A percentile compares a stretch with the other conserved stretches of the same genome.
phyloP scores from a whole-genome alignment of 768 basidiomycete genomes.

The Thelephora aurantiotincta region DNA sequence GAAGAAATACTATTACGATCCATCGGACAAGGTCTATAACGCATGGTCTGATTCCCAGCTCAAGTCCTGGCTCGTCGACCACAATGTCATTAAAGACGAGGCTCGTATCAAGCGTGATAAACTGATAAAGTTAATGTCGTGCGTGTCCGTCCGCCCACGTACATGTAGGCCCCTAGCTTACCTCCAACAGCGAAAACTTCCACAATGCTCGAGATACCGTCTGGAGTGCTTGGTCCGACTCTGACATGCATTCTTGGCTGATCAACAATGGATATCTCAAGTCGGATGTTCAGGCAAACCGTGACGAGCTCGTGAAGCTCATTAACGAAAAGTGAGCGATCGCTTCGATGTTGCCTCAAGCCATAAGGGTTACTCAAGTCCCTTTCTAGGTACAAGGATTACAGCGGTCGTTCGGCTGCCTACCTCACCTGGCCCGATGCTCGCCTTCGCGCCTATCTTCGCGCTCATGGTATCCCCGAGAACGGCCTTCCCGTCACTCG shows the following conservation, averaged over 20 bases:
- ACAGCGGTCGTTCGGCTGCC: slow-evolving; percentile 28
- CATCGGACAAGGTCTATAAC: slow-evolving; percentile 35
- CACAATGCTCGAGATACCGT: slow-evolving; percentile 40
- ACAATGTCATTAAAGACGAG: slow-evolving; percentile 59
- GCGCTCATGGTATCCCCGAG: slow-evolving; percentile 63
- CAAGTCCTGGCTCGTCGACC: slow-evolving; percentile 65
- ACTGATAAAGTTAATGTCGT: slow-evolving; percentile 60
- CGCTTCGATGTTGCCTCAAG: background rate
- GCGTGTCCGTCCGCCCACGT: slow-evolving; percentile 12
- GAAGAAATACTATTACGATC: slow-evolving; percentile 65
- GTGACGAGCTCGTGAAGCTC: slow-evolving; percentile 62
- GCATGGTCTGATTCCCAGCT: slow-evolving; percentile 72
- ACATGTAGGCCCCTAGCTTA: background rate
- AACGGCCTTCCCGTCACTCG: slow-evolving; percentile 47
- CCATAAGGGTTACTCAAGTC: slow-evolving; percentile 2
- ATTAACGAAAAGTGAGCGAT: slow-evolving; percentile 52
- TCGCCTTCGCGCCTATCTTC: slow-evolving; percentile 77
- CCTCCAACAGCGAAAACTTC: slow-evolving; percentile 48
- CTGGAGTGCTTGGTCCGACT: slow-evolving; percentile 61
- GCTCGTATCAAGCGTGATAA: slow-evolving; percentile 58
- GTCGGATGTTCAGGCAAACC: slow-evolving; percentile 39
- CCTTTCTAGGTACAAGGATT: slow-evolving; percentile 37
- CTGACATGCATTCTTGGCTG: slow-evolving; percentile 60
- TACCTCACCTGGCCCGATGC: slow-evolving; percentile 92
- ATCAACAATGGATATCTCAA: slow-evolving; percentile 55